Conservation (phyloP, 108 stramenopile species). For the Cyclotella baltica region DNA sequence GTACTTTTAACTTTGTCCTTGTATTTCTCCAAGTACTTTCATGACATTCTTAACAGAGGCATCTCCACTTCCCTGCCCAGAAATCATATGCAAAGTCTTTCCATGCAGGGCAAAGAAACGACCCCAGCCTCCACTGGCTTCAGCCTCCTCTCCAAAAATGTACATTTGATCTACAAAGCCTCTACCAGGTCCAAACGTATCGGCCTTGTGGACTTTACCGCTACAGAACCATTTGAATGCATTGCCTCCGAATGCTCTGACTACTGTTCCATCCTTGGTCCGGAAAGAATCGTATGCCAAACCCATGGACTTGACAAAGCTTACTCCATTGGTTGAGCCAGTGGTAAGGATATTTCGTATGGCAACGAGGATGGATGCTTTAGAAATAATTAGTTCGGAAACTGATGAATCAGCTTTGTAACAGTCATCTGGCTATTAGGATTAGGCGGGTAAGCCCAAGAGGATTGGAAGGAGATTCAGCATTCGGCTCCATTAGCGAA, state of each 20-base stretch:
- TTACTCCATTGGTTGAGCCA: not conserved
- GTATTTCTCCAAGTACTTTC: too few relatives aligned
- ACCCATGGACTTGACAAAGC: not conserved
- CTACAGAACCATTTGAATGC: constrained; percentile 38
- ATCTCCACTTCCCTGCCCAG: constrained; percentile 20
- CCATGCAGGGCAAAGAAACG: constrained; percentile 32
- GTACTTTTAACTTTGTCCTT: too few relatives aligned
- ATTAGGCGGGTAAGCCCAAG: not conserved
- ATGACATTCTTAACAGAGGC: too few relatives aligned
- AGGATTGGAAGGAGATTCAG: too few relatives aligned
- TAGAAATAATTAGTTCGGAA: constrained; percentile 28
- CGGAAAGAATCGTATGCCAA: constrained; percentile 16
- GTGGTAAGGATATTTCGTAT: constrained; percentile 5
- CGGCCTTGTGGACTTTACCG: constrained; percentile 24
- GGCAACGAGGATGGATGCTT: not conserved
- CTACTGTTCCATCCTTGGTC: constrained; percentile 4
- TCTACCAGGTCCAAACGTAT: constrained; percentile 24
- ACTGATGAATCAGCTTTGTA: constrained; percentile 16
- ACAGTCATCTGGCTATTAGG: not conserved
- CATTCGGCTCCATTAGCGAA: too few relatives aligned
- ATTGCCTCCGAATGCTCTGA: not conserved
- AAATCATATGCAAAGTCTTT: constrained; percentile 18
- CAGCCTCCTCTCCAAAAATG: constrained; percentile 42
- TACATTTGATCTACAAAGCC: constrained; percentile 44
- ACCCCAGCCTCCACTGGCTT: not conserved